phyloP scores from a whole-genome alignment of 2,329 filamentous ascomycete species.

The Epichloe festucae region DNA sequence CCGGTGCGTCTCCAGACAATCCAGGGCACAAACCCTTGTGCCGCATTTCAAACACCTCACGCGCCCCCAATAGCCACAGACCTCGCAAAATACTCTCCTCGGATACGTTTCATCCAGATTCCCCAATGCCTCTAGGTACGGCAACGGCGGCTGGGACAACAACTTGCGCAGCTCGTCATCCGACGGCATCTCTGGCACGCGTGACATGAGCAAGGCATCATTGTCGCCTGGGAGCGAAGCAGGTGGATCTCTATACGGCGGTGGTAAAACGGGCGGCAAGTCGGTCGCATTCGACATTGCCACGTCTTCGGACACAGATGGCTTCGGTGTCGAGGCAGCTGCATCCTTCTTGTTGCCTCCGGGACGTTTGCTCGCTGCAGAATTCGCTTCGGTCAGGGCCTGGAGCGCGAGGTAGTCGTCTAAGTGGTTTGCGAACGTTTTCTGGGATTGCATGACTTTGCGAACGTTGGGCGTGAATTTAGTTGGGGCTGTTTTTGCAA shows the following conservation, averaged over 20 bases:
- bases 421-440: conserved; percentile 72
- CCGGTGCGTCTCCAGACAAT: conserved; percentile 59
- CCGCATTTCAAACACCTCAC: conserved; percentile 68
- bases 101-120: conserved; percentile 38
- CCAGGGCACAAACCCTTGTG: conserved; percentile 62
- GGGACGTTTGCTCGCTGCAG: conserved; percentile 17
- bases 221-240: conserved; percentile 33
- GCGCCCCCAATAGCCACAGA: conserved; percentile 72
- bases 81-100: conserved; percentile 56
- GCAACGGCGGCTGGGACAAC: conserved; percentile 50
- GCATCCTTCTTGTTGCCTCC: conserved; percentile 15
- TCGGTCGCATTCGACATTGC: conserved; percentile 14
- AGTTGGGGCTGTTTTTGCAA: conserved; percentile 22
- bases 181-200: conserved; percentile 44
- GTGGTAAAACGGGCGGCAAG: conserved; percentile 21
- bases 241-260: conserved; percentile 20
- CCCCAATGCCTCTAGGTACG: conserved; percentile 51
- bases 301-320: conserved; percentile 12
- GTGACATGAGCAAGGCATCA: conserved; percentile 45
- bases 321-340: conserved; percentile 9
- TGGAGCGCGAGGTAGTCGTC: conserved; percentile 62
- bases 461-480: conserved; percentile 59
- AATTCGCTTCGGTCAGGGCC: conserved; percentile 27
- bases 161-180: conserved; percentile 51
- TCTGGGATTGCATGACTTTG: conserved; percentile 66